Evolutionary conservation across 2,329 filamentous ascomycete genomes (phyloP), one percentile per base, ranked within the genome.

Genomic region (Arthrocladium fulminans): DNA sequence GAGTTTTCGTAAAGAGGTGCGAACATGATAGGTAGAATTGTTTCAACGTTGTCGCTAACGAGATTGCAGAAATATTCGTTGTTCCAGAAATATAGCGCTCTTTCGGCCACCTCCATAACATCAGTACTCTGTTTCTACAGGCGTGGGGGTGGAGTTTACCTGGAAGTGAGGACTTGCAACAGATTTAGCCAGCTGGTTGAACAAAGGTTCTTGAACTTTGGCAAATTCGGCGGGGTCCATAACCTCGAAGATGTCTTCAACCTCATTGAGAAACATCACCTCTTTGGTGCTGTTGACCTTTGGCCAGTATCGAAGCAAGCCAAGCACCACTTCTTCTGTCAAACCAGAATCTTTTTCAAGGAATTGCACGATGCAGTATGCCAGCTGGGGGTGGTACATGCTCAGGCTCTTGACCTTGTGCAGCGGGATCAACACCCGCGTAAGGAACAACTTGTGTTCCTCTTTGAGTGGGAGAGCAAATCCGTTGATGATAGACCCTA

Each of bases 1-100:
- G 90, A 97, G 66, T 98, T 98, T 68, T 98, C 92, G 61, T 96
- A 98, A 24, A 98, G 76, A 2, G 92, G 90, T 22, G 90, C 89
- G 70, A 98, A 98, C 92, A 98, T 98, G 64, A 98, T 98, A 2
- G 92, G 92, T 38, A 98, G 75, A 60, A 98, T 98, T 40, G 95
- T 90, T 62, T 97, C 90, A 48, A 98, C 92, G 61, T 98, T 98
- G 70, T 98, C 92, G 72, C 89, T 96, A 58, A 98, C 92, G 51
- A 98, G 76, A 63, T 97, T 98, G 75, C 92, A 98, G 71, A 98
- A 98, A 67, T 98, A 98, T 67, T 98, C 92, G 63, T 98, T 98
- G 75, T 98, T 98, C 92, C 92, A 98, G 73, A 98, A 98, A 71
- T 98, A 98, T 23, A 98, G 76, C 3, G 92, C 92, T 57, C 92